Evolutionary conservation across 202 grass and related monocot genomes (phyloP).

Genomic region (Musa balbisiana): DNA sequence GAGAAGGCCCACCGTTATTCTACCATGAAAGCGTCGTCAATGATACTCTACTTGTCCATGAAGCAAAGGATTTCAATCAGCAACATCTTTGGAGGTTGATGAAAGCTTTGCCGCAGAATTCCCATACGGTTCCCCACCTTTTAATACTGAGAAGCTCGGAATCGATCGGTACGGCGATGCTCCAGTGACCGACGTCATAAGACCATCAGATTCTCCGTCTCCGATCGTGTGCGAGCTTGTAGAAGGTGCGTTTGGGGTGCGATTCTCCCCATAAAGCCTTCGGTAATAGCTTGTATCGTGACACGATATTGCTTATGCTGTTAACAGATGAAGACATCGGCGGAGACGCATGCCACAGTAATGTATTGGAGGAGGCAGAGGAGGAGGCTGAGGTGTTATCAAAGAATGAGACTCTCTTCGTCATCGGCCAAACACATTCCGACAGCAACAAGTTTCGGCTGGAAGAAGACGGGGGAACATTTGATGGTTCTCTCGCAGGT

Average conservation of each 20-base stretch:
- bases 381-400: conserved; percentile 26
- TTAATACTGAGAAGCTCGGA: not conserved
- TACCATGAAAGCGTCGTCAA: conserved; percentile 57
- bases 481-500: conserved; percentile 41
- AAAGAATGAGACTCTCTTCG: not conserved
- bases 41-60: conserved; percentile 38
- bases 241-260: not conserved
- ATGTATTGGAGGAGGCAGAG: conserved; percentile 7
- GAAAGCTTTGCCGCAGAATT: conserved; percentile 30
- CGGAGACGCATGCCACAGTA: not conserved
- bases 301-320: not conserved
- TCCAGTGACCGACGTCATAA: not conserved
- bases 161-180: not conserved
- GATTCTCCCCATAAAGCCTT: too few species aligned
- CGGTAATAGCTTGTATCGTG: conserved; percentile 2
- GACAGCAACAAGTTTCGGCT: conserved; percentile 29
- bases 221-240: not conserved
- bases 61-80: conserved; percentile 44
- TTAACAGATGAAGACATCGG: conserved; percentile 20
- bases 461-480: conserved; percentile 18
- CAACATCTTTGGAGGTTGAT: conserved; percentile 40
- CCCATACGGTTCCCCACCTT: conserved; percentile 21
- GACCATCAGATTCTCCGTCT: conserved; percentile 13
- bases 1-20: conserved; percentile 40
- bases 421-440: conserved; percentile 10